A percentile compares a stretch with the other conserved stretches of the same genome.
Evolutionary conservation across 2,329 filamentous ascomycete genomes (phyloP).

Genomic region (Hypoxylon sp.): DNA sequence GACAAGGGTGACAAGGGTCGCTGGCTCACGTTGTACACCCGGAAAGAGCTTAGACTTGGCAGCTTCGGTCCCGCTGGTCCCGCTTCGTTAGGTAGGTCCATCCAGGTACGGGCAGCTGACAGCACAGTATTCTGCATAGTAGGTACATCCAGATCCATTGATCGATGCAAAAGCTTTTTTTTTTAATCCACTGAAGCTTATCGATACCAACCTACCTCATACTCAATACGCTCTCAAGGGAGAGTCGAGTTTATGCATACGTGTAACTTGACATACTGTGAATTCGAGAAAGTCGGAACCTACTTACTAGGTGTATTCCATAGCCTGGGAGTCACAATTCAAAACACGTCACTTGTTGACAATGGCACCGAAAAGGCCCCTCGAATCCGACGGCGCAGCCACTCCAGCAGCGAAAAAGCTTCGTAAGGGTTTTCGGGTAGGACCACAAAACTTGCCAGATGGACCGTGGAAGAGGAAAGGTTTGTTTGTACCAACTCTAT

Average conservation of each 20-base stretch:
- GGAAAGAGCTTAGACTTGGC: conserved; percentile 14
- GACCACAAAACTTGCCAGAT: conserved; percentile 91
- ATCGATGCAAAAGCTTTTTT: background rate
- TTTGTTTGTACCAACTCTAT: conserved; percentile 45
- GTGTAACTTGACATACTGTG: background rate
- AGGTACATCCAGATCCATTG: too few species aligned
- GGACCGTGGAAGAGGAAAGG: conserved; percentile 87
- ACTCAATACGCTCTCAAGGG: too few species aligned
- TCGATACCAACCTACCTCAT: conserved; percentile 9
- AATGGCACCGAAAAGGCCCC: conserved; percentile 74
- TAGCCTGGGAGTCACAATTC: background rate
- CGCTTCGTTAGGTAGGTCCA: conserved; percentile 23
- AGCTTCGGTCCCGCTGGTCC: background rate
- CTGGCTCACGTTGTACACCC: conserved; percentile 6
- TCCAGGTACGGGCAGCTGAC: conserved; percentile 13
- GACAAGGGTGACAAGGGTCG: conserved; percentile 23
- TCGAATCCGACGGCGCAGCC: conserved; percentile 59
- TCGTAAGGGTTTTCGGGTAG: conserved; percentile 84
- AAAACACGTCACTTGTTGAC: background rate
- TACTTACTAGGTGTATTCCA: background rate
- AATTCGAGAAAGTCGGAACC: background rate
- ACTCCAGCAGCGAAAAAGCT: conserved; percentile 65
- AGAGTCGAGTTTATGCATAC: too few species aligned
- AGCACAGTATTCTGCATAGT: conserved; percentile 7
- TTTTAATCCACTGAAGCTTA: conserved; percentile 3